Evolutionary conservation across 2,329 filamentous ascomycete genomes (phyloP).

Genomic region (Aspergillus floridensis): DNA sequence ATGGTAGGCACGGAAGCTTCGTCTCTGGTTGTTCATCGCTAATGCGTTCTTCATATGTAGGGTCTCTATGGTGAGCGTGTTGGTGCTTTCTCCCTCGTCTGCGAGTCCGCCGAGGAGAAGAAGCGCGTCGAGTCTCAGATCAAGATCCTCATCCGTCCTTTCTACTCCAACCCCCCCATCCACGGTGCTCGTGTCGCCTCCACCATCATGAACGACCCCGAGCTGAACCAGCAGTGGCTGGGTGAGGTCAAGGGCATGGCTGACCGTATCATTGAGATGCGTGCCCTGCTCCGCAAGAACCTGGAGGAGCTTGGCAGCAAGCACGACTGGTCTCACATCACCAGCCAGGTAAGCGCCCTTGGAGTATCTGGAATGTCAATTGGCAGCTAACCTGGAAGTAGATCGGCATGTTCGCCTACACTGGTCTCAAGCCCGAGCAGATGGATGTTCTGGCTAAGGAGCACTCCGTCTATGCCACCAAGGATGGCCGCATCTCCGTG

Average conservation of each 20-base stretch:
- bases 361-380: background rate
- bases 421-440: conserved; percentile 83
- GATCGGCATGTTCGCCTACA: conserved; percentile 99
- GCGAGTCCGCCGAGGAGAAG: conserved; percentile 82
- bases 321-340: conserved; percentile 99
- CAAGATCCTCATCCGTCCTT: conserved; percentile 94
- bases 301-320: conserved; percentile 91
- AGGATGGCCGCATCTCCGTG: conserved; percentile 57
- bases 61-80: conserved; percentile 98
- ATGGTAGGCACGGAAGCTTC: conserved; percentile 61
- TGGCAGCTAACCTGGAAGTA: conserved; percentile 25
- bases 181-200: conserved; percentile 94
- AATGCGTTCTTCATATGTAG: conserved; percentile 39
- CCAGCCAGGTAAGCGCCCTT: conserved; percentile 62
- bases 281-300: conserved; percentile 88
- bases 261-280: conserved; percentile 98
- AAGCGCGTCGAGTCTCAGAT: conserved; percentile 94
- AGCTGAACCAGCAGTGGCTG: conserved; percentile 90
- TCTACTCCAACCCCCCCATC: conserved; percentile 98
- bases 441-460: conserved; percentile 91
- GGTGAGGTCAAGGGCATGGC: conserved; percentile 98
- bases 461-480: conserved; percentile 96
- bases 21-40: background rate
- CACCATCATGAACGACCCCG: conserved; percentile 81
- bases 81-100: conserved; percentile 91